These are phyloP conservation scores for Boletus reticuloceps DNA, from an alignment of 768 basidiomycete genomes.

Conservation along the genomic window DNA sequence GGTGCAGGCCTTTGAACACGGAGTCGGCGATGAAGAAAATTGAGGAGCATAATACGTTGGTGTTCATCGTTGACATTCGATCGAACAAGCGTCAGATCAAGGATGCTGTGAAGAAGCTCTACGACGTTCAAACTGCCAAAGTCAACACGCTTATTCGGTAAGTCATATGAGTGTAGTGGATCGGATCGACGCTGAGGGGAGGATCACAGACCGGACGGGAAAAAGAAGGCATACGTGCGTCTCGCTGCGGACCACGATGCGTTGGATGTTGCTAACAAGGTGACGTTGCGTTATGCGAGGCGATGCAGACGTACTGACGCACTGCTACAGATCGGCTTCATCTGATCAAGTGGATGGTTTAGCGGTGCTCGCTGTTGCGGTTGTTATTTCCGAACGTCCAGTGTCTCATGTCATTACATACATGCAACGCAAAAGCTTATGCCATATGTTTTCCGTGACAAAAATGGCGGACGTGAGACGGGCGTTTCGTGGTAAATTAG, in stretches of 20 bases:
- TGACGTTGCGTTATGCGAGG: slow-evolving; percentile 29
- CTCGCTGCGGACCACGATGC: slow-evolving; percentile 96
- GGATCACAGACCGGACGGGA: slow-evolving; percentile 82
- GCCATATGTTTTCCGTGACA: no score
- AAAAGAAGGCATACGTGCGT: slow-evolving; percentile 99
- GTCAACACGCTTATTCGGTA: slow-evolving; percentile 98
- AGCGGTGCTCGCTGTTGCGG: no score
- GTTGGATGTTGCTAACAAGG: slow-evolving; percentile 97
- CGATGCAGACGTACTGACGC: neutral
- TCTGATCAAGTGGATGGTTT: slow-evolving; percentile 38
- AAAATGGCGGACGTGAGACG: no score
- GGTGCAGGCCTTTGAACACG: slow-evolving; percentile 77
- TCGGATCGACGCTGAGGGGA: neutral
- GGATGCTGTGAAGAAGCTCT: slow-evolving; percentile 99
- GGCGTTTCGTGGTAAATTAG: no score
- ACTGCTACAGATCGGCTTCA: slow-evolving; percentile 79
- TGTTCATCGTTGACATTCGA: slow-evolving; percentile 94
- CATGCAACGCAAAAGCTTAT: no score
- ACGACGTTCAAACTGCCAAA: slow-evolving; percentile 94
- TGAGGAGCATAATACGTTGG: slow-evolving; percentile 98
- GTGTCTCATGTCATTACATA: neutral
- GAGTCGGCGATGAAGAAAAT: slow-evolving; percentile 99
- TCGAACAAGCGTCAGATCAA: slow-evolving; percentile 99
- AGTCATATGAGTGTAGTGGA: slow-evolving; percentile 22
- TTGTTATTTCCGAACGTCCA: no score